phyloP scores from a whole-genome alignment of 371 early-diverging fungal species.

The Rhizopus sp. region DNA sequence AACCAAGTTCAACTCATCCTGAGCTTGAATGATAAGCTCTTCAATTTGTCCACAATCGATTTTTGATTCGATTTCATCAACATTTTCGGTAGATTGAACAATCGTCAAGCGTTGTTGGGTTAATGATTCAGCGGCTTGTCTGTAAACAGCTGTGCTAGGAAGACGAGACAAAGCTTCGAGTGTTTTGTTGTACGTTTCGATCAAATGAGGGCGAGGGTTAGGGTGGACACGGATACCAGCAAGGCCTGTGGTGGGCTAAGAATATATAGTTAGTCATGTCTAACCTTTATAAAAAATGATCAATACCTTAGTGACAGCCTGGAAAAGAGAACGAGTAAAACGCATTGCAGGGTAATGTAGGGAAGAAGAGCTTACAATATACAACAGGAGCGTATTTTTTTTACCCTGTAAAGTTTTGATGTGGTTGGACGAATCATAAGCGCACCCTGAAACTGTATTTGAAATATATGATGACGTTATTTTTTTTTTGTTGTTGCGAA shows the following conservation, averaged over 20 bases:
- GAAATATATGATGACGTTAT: too few species aligned
- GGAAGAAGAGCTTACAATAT: neutral
- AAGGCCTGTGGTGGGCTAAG: conserved; percentile 77
- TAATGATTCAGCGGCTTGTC: conserved; percentile 81
- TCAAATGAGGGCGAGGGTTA: conserved; percentile 85
- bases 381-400: too few species aligned
- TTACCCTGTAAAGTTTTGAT: too few species aligned
- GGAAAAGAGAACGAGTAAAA: conserved; percentile 58
- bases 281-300: conserved; percentile 1
- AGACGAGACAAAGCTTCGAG: conserved; percentile 70
- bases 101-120: conserved; percentile 75
- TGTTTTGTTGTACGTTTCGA: conserved; percentile 77
- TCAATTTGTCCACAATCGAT: conserved; percentile 88
- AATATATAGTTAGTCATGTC: neutral
- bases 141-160: conserved; percentile 79
- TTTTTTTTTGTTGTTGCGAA: too few species aligned
- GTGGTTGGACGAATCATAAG: too few species aligned
- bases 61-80: conserved; percentile 74
- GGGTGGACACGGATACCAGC: conserved; percentile 86
- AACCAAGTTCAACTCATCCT: conserved; percentile 82
- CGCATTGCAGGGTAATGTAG: conserved; percentile 37
- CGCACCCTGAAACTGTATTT: too few species aligned
- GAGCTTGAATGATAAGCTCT: conserved; percentile 86
- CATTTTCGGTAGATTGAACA: conserved; percentile 72
- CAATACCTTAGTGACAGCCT: conserved; percentile 57